Percentiles rank a stretch among this genome's conserved stretches.
phyloP scores from a whole-genome alignment of 352 stramenopile species.

The Phytophthora constricta region DNA sequence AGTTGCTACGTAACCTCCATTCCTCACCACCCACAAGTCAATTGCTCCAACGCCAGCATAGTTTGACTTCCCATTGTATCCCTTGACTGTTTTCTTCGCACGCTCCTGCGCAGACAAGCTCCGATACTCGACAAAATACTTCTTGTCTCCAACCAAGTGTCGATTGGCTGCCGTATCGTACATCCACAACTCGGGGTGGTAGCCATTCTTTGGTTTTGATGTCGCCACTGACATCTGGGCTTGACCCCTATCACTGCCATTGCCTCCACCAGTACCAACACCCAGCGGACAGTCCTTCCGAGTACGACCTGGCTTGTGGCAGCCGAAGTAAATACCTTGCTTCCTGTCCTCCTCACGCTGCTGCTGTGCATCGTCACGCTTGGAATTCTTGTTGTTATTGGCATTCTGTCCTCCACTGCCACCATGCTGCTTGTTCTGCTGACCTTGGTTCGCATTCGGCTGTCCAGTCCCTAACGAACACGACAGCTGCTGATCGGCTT shows the following conservation, averaged over 20 bases:
- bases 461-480: too few species aligned
- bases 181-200: background rate
- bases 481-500: too few species aligned
- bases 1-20: background rate
- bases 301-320: too few species aligned
- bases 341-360: background rate
- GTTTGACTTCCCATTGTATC: background rate
- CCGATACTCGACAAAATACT: constrained; percentile 9
- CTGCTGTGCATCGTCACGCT: too few species aligned
- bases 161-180: background rate
- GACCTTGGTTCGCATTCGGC: too few species aligned
- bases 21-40: background rate
- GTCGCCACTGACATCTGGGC: too few species aligned
- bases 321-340: background rate
- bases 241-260: too few species aligned
- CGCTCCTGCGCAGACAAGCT: background rate
- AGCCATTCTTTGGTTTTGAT: background rate
- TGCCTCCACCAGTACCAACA: too few species aligned
- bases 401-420: too few species aligned
- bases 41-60: background rate
- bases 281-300: too few species aligned
- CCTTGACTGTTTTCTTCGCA: background rate
- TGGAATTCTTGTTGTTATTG: too few species aligned
- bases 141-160: background rate
- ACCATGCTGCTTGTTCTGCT: too few species aligned